Evolutionary conservation across 495 filamentous ascomycete species (phyloP).

Genomic region (Bryoglossum gracile): DNA sequence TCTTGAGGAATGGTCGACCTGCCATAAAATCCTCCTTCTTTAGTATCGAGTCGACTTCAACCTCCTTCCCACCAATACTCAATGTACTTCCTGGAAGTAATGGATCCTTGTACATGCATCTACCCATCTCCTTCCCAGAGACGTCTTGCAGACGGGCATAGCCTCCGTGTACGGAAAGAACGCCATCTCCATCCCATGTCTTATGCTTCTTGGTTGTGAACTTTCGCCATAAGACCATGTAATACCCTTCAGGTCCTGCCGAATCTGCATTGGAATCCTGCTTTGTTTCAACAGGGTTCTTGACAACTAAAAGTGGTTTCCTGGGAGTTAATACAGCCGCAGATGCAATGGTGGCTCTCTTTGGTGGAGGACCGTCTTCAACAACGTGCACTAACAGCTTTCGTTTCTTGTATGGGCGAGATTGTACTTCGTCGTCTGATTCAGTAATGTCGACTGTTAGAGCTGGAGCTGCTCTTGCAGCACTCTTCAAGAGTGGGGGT

Average conservation of each 20-base stretch:
- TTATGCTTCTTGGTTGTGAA: slow-evolving; percentile 75
- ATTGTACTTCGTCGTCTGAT: slow-evolving; percentile 2
- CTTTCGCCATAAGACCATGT: slow-evolving; percentile 68
- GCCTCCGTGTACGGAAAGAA: slow-evolving; percentile 51
- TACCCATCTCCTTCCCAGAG: slow-evolving; percentile 62
- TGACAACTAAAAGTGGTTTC: slow-evolving; percentile 37
- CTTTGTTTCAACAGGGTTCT: slow-evolving; percentile 26
- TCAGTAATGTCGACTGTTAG: slow-evolving; percentile 10
- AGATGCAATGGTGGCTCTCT: background rate
- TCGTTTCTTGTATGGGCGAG: slow-evolving; percentile 23
- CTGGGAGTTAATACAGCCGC: slow-evolving; percentile 21
- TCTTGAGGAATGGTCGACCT: slow-evolving; percentile 42
- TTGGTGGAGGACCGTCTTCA: slow-evolving; percentile 13
- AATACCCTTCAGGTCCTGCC: slow-evolving; percentile 44
- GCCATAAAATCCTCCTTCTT: slow-evolving; percentile 56
- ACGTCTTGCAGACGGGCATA: slow-evolving; percentile 57
- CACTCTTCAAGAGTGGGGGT: slow-evolving; percentile 19
- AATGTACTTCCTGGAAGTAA: slow-evolving; percentile 57
- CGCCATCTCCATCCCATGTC: slow-evolving; percentile 81
- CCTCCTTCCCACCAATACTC: slow-evolving; percentile 63
- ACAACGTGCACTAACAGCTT: slow-evolving; percentile 16
- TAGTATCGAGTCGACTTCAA: slow-evolving; percentile 64
- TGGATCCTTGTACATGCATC: slow-evolving; percentile 42
- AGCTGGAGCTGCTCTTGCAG: slow-evolving; percentile 6
- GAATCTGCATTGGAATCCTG: background rate